phyloP scores from a whole-genome alignment of 1,284 basidiomycete species.

The Ganoderma multipileum region DNA sequence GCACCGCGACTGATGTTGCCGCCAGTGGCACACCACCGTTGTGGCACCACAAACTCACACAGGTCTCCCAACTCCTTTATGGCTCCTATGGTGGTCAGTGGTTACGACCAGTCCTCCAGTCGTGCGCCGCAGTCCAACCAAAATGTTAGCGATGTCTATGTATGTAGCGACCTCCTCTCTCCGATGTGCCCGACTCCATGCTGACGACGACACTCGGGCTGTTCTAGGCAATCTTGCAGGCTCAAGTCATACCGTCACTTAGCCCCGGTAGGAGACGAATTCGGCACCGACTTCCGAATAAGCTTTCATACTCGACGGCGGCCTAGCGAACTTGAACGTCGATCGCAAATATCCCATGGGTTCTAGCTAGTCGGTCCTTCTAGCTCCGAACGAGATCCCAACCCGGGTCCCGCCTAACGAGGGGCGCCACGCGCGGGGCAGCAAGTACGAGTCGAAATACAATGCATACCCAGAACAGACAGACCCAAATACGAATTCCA shows the following conservation, averaged over 20 bases:
- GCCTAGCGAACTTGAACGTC: too few species aligned
- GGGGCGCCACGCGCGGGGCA: too few species aligned
- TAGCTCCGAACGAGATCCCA: too few species aligned
- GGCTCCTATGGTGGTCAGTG: not conserved
- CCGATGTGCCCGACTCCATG: not conserved
- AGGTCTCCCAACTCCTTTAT: not conserved
- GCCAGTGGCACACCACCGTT: not conserved
- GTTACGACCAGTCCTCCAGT: not conserved
- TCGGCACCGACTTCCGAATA: too few species aligned
- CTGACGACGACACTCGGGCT: not conserved
- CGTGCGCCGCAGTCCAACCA: not conserved
- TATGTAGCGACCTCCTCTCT: not conserved
- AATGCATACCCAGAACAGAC: not conserved
- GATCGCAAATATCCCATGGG: too few species aligned
- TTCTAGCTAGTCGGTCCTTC: too few species aligned
- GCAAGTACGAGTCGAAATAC: not conserved
- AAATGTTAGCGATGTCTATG: not conserved
- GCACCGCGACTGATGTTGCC: too few species aligned
- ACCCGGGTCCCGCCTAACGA: too few species aligned
- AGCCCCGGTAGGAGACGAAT: too few species aligned
- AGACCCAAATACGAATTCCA: not conserved
- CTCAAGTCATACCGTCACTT: too few species aligned
- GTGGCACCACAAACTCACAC: slow-evolving; percentile 7
- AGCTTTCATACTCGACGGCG: too few species aligned
- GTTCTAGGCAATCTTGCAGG: too few species aligned